Conservation (phyloP, 2,329 filamentous ascomycete species). For the Aspergillus piperis region DNA sequence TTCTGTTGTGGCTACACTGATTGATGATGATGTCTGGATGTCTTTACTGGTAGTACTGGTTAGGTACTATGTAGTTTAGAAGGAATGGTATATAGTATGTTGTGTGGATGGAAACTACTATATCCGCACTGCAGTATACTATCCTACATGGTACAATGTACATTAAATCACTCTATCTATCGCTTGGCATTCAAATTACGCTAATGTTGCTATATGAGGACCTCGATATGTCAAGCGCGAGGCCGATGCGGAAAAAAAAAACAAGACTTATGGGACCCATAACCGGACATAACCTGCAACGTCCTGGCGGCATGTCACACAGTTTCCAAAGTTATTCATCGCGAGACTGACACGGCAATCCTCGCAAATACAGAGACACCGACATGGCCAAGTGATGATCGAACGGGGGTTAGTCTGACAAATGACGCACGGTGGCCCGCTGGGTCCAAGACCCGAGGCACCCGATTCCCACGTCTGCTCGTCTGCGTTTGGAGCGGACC, state of each 20-base stretch:
- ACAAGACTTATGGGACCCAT: slow-evolving; percentile 68
- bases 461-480: slow-evolving; percentile 64
- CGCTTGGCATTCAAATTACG: neutral
- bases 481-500: slow-evolving; percentile 17
- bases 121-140: neutral
- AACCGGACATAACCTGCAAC: slow-evolving; percentile 88
- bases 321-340: slow-evolving; percentile 96
- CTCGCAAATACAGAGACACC: slow-evolving; percentile 90
- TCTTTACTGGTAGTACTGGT: no score
- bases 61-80: no score
- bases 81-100: no score
- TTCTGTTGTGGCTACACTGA: no score
- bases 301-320: slow-evolving; percentile 87
- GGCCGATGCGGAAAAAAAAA: neutral
- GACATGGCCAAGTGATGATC: slow-evolving; percentile 94
- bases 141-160: neutral
- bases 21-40: no score
- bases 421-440: slow-evolving; percentile 84
- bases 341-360: slow-evolving; percentile 91
- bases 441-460: slow-evolving; percentile 71
- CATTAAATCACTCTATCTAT: neutral
- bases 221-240: neutral
- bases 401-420: slow-evolving; percentile 85
- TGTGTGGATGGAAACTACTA: no score
- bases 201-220: neutral